A percentile compares a stretch with the other conserved stretches of the same genome.
phyloP scores from a whole-genome alignment of 208 protist species.

The Endotrypanum monterogeii region DNA sequence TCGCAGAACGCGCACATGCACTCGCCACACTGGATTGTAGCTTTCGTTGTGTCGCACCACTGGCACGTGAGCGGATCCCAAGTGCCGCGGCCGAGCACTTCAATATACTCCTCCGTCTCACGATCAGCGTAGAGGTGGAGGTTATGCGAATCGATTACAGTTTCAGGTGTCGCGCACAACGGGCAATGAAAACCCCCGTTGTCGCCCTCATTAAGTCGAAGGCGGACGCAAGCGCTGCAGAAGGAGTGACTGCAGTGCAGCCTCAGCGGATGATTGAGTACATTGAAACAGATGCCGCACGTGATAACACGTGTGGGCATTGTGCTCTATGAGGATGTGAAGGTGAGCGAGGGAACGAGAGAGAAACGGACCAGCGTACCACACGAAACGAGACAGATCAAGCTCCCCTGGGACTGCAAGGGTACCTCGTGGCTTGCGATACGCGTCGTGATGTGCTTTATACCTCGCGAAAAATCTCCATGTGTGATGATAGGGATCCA shows the following conservation, averaged over 20 bases:
- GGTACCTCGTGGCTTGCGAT: too few relatives aligned
- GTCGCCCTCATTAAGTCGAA: conserved; percentile 35
- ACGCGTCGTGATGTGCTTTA: too few relatives aligned
- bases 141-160: conserved; percentile 31
- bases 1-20: conserved; percentile 74
- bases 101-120: conserved; percentile 50
- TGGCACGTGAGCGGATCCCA: conserved; percentile 57
- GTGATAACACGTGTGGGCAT: conserved; percentile 45
- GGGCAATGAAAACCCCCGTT: conserved; percentile 53
- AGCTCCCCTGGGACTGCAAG: too few relatives aligned
- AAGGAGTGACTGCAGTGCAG: conserved; percentile 67
- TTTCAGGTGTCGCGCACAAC: conserved; percentile 49
- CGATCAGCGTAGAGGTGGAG: conserved; percentile 44
- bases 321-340: not conserved
- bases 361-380: not conserved
- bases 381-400: too few relatives aligned
- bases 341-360: not conserved
- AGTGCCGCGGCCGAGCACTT: conserved; percentile 33
- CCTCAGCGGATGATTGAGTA: conserved; percentile 52
- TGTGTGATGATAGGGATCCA: too few relatives aligned
- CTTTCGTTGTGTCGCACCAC: conserved; percentile 70
- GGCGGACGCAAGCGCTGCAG: conserved; percentile 55
- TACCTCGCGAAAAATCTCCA: too few relatives aligned
- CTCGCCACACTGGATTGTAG: conserved; percentile 66
- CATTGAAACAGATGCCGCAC: conserved; percentile 79